phyloP scores from a whole-genome alignment of 192 early-diverging fungal genomes.

The Entomortierella parvispora region DNA sequence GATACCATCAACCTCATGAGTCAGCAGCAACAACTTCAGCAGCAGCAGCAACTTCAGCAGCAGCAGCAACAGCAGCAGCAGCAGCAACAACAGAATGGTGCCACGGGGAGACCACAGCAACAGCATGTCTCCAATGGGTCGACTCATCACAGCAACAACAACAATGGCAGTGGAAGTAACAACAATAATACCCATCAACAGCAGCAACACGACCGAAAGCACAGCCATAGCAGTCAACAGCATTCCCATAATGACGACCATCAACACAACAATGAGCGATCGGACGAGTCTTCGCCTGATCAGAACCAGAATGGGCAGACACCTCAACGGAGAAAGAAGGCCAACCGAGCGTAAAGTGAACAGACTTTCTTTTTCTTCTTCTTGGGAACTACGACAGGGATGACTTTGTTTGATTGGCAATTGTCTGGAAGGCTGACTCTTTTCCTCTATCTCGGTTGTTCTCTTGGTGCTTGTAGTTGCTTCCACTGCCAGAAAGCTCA shows the following conservation, averaged over 20 bases:
- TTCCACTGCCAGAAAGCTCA: conserved; percentile 81
- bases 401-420: too few relatives aligned
- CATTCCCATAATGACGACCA: background rate
- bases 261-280: conserved; percentile 7
- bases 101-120: too few relatives aligned
- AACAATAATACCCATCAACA: background rate
- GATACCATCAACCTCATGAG: conserved; percentile 53
- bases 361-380: background rate
- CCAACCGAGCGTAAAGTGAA: conserved; percentile 58
- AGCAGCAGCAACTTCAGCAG: background rate
- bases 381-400: too few relatives aligned
- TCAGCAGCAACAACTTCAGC: conserved; percentile 29
- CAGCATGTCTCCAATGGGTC: background rate
- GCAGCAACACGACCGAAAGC: background rate
- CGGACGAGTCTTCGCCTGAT: conserved; percentile 36
- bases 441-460: background rate
- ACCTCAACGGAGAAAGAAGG: conserved; percentile 62
- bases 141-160: background rate
- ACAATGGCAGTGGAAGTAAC: background rate
- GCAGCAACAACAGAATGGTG: background rate
- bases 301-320: conserved; percentile 33
- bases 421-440: background rate
- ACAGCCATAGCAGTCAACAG: background rate
- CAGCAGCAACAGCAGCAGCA: conserved; percentile 11
- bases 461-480: conserved; percentile 51